Base-by-base conservation (phyloP, 805 yeast genomes). In the Grigorovia humatica region DNA sequence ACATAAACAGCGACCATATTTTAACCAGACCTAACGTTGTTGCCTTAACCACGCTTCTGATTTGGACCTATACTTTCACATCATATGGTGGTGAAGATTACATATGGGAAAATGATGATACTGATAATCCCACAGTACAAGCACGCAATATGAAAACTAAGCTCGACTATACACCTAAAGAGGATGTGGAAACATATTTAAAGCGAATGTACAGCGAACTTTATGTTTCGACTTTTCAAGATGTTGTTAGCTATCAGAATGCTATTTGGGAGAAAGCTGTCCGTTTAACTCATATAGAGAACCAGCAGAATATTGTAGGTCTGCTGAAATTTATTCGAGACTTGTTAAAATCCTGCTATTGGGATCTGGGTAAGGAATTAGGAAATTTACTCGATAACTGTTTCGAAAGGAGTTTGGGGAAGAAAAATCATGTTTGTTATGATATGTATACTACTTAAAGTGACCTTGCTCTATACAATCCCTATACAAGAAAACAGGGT, bases 331-430 rank as follows among this genome's bases (percentile, higher is more conserved):
- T 75, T 53, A 70, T 79, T 47, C 70, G 76, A 13, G 63, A 65
- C n/a, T 62, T 69, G 41, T 69, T 74, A 52, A 62, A 61, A 35
- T 63, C 62, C 18, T 71, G 78, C 49, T 72, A 74, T 48, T 82
- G 83, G 80, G 79, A 78, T 47, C 67, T 81, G 49, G 82, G 82
- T 12, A 68, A 69, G 47, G 88, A 82, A 59, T 73, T 78, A 54
- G 74, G 82, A 1, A 72, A 73, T 50, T 65, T 82, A 52, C 66
- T 82, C 46, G 64, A 69, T 48, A 78, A 80, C 57, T 81, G 85
- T 63, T 71, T 74, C 32, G 76, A 74, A 49, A 67, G 88, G 56
- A 72, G 80, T 53, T 62, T 77, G 48, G 85, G 85, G 1, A 69
- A 74, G 48, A 55, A 64, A n/a, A 68, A 70, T 23, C 68, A 71